Evolutionary conservation across 2,329 filamentous ascomycete genomes (phyloP).

Genomic region (Talaromyces marneffei): DNA sequence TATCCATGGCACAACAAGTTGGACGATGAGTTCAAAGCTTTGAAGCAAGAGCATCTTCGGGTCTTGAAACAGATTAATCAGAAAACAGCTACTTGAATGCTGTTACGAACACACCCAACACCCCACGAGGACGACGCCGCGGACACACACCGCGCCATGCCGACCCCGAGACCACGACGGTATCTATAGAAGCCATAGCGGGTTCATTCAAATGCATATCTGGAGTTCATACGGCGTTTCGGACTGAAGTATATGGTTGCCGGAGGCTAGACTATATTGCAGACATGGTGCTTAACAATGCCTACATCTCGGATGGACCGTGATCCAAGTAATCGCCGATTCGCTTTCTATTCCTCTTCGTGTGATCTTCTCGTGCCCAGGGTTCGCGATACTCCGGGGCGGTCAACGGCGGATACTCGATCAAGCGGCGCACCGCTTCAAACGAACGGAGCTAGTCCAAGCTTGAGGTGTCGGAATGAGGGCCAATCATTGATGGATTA

Average conservation of each 20-base stretch:
- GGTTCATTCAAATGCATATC: background rate
- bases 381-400: background rate
- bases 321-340: background rate
- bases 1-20: constrained; percentile 66
- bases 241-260: background rate
- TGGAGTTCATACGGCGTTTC: background rate
- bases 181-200: background rate
- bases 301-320: background rate
- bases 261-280: background rate
- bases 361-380: background rate
- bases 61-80: constrained; percentile 20
- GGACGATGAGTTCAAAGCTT: constrained; percentile 54
- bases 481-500: background rate
- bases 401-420: background rate
- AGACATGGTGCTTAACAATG: background rate
- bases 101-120: background rate
- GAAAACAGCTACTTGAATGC: background rate
- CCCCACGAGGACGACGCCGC: background rate
- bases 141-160: background rate
- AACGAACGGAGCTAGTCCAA: background rate
- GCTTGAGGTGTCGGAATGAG: background rate
- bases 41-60: constrained; percentile 53
- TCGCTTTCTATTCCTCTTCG: background rate
- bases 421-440: background rate
- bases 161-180: background rate